These are phyloP conservation scores for Yarrowia sp. DNA, from an alignment of 805 yeast genomes.

Conservation along the genomic window DNA sequence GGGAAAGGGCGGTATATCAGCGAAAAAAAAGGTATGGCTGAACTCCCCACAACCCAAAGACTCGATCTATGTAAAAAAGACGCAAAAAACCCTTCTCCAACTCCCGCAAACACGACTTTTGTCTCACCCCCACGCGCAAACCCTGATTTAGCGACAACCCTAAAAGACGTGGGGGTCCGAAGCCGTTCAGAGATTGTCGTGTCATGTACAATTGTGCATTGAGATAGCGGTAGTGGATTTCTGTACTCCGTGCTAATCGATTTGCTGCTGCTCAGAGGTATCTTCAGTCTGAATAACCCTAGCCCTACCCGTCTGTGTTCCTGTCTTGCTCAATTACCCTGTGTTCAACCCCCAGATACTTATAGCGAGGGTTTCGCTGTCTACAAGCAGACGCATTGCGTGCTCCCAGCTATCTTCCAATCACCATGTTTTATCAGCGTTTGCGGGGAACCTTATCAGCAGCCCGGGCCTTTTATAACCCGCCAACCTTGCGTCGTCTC, in stretches of 20 bases:
- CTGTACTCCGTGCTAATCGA: too few species aligned
- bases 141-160: neutral
- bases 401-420: conserved; percentile 23
- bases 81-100: too few species aligned
- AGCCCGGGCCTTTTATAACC: neutral
- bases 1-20: too few species aligned
- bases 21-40: too few species aligned
- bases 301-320: too few species aligned
- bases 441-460: conserved; percentile 25
- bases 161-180: neutral
- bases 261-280: too few species aligned
- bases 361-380: neutral
- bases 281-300: too few species aligned
- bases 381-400: neutral
- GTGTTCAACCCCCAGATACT: neutral
- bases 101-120: neutral
- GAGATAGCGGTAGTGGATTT: too few species aligned
- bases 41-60: too few species aligned
- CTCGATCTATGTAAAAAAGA: too few species aligned
- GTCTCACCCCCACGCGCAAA: neutral
- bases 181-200: neutral
- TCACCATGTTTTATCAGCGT: conserved; percentile 22
- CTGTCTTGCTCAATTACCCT: neutral
- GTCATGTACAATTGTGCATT: too few species aligned
- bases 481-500: neutral